phyloP scores from a whole-genome alignment of 306 rosid species.

The Alnus glutinosa region DNA sequence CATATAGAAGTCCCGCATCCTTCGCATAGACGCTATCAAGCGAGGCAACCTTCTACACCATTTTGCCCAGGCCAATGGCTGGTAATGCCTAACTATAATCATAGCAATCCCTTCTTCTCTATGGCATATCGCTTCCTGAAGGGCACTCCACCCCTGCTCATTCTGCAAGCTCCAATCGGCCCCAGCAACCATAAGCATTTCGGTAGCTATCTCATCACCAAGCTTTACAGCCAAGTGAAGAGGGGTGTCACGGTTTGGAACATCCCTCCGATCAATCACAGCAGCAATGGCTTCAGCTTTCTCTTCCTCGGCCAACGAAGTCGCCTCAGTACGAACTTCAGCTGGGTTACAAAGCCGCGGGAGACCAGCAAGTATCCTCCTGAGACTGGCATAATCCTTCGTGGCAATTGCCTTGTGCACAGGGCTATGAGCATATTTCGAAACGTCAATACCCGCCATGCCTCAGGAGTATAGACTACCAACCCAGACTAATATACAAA shows the following conservation, averaged over 20 bases:
- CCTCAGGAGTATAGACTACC: slow-evolving; percentile 40
- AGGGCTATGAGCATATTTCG: slow-evolving; percentile 79
- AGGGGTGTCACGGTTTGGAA: slow-evolving; percentile 85
- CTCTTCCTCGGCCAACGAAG: slow-evolving; percentile 76
- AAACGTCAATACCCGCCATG: slow-evolving; percentile 84
- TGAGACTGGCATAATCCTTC: slow-evolving; percentile 75
- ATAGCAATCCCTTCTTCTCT: slow-evolving; percentile 84
- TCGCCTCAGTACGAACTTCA: slow-evolving; percentile 67
- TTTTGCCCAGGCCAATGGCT: slow-evolving; percentile 98
- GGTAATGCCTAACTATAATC: slow-evolving; percentile 84
- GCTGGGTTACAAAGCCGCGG: slow-evolving; percentile 66
- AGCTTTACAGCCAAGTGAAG: slow-evolving; percentile 92
- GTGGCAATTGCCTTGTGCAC: slow-evolving; percentile 80
- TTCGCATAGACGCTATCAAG: slow-evolving; percentile 74
- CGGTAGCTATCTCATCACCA: slow-evolving; percentile 74
- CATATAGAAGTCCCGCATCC: slow-evolving; percentile 98
- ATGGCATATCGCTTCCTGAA: slow-evolving; percentile 93
- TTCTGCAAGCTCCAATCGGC: slow-evolving; percentile 99
- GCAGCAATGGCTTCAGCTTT: slow-evolving; percentile 84
- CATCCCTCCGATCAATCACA: slow-evolving; percentile 84
- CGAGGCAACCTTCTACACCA: slow-evolving; percentile 99
- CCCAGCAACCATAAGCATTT: slow-evolving; percentile 93
- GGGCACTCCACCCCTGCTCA: slow-evolving; percentile 98
- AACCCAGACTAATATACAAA: slow-evolving; percentile 41
- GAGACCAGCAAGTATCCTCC: slow-evolving; percentile 58